Evolutionary conservation across 768 basidiomycete species (phyloP).

Genomic region (Tricholoma saponaceum): DNA sequence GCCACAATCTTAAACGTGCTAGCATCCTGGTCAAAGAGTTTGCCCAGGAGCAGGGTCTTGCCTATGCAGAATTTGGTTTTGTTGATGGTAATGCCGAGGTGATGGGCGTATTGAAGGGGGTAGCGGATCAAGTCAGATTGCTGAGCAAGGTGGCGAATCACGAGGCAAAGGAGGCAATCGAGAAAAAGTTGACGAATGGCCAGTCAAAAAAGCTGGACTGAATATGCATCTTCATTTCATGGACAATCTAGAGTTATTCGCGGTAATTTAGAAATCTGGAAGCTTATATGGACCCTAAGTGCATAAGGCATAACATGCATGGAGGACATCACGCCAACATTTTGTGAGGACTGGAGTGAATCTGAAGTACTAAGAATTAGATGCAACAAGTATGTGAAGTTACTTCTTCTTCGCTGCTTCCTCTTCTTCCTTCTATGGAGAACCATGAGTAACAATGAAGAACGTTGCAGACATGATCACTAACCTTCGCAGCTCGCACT

Average conservation of each 20-base stretch:
- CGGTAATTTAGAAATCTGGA: not conserved
- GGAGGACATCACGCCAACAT: conserved; percentile 24
- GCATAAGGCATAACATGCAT: conserved; percentile 35
- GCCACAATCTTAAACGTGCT: conserved; percentile 87
- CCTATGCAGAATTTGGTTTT: conserved; percentile 91
- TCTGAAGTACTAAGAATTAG: conserved; percentile 21
- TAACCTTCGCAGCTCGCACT: conserved; percentile 78
- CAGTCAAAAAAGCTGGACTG: conserved; percentile 11
- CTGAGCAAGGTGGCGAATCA: conserved; percentile 76
- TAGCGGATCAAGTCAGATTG: conserved; percentile 85
- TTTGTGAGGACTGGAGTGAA: conserved; percentile 30
- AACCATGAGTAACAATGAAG: conserved; percentile 13
- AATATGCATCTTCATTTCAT: not conserved
- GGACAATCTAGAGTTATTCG: not conserved
- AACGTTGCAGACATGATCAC: conserved; percentile 20
- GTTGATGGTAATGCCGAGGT: conserved; percentile 84
- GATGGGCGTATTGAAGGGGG: conserved; percentile 71
- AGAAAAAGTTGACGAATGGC: conserved; percentile 32
- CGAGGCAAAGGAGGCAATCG: conserved; percentile 64
- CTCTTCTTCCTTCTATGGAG: conserved; percentile 78
- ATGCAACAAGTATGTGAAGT: conserved; percentile 24
- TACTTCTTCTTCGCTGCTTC: conserved; percentile 91
- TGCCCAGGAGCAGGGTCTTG: conserved; percentile 77
- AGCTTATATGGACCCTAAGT: not conserved
- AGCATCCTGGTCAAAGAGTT: conserved; percentile 84